Evolutionary conservation across 108 stramenopile species (phyloP).

Genomic region (Nannochloropsis gaditana): DNA sequence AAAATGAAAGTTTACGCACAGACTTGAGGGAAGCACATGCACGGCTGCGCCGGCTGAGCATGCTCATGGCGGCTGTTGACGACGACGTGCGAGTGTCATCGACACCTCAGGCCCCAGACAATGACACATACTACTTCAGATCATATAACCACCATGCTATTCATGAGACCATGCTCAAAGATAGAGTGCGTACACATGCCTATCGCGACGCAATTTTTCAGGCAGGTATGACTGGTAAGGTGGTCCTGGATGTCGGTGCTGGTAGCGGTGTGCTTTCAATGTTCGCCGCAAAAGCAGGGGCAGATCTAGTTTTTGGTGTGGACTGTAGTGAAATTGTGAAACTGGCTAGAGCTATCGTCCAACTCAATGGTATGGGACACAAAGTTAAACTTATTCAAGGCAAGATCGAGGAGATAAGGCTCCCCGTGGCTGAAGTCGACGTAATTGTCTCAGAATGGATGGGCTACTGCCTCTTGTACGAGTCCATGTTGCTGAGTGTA

Average conservation of each 20-base stretch:
- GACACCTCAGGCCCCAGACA: neutral
- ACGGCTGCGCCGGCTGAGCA: neutral
- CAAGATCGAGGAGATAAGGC: conserved; percentile 80
- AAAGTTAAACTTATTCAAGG: conserved; percentile 70
- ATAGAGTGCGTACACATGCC: conserved; percentile 43
- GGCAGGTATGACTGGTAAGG: conserved; percentile 58
- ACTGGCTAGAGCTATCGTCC: conserved; percentile 66
- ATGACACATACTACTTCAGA: conserved; percentile 46
- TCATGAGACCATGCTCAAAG: conserved; percentile 55
- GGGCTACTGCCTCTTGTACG: conserved; percentile 92
- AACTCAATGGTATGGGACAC: conserved; percentile 62
- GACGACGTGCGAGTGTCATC: neutral
- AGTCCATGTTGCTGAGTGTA: conserved; percentile 57
- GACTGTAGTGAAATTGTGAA: conserved; percentile 80
- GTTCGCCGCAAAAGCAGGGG: conserved; percentile 86
- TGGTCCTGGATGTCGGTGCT: conserved; percentile 89
- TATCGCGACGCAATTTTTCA: conserved; percentile 43
- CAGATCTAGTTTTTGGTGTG: conserved; percentile 78
- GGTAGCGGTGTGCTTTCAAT: conserved; percentile 85
- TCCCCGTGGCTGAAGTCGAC: conserved; percentile 76
- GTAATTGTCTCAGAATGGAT: conserved; percentile 98
- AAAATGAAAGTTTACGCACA: neutral
- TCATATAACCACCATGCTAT: conserved; percentile 50
- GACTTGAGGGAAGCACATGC: neutral
- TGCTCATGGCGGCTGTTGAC: neutral